Percentiles rank a stretch among this genome's conserved stretches.
These are phyloP conservation scores for Aspergillus indologenus DNA, from an alignment of 495 filamentous ascomycete genomes.

Conservation along the genomic window DNA sequence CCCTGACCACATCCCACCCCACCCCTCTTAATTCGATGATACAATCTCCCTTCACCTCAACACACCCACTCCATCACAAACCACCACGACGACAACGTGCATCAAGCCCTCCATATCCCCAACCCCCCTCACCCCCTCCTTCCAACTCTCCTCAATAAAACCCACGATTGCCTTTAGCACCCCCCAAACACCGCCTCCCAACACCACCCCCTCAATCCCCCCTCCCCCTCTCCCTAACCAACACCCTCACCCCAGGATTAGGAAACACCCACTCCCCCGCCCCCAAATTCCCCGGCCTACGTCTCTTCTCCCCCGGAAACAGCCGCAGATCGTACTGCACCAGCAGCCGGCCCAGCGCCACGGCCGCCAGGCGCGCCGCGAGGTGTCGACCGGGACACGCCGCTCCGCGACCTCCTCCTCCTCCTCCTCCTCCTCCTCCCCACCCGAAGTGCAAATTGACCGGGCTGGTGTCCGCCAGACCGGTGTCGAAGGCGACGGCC, in stretches of 20 bases:
- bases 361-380: slow-evolving; percentile 52
- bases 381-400: slow-evolving; percentile 59
- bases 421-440: slow-evolving; percentile 15
- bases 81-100: too few relatives aligned
- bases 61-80: too few relatives aligned
- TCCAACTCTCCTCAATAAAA: too few relatives aligned
- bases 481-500: neutral
- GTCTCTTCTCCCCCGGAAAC: slow-evolving; percentile 11
- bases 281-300: slow-evolving; percentile 27
- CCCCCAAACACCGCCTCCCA: too few relatives aligned
- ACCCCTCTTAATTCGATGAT: too few relatives aligned
- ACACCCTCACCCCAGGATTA: slow-evolving; percentile 20
- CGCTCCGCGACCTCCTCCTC: slow-evolving; percentile 12
- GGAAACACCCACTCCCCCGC: slow-evolving; percentile 36
- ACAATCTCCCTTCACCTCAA: too few relatives aligned
- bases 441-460: slow-evolving; percentile 36
- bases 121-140: too few relatives aligned
- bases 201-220: neutral
- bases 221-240: slow-evolving; percentile 25
- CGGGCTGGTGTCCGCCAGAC: slow-evolving; percentile 24
- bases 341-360: slow-evolving; percentile 51
- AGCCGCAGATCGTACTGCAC: slow-evolving; percentile 52
- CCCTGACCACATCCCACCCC: too few relatives aligned
- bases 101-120: too few relatives aligned
- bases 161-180: too few relatives aligned